These are phyloP conservation scores for Penicillium crustosum DNA, from an alignment of 2,329 filamentous ascomycete species.

Conservation along the genomic window DNA sequence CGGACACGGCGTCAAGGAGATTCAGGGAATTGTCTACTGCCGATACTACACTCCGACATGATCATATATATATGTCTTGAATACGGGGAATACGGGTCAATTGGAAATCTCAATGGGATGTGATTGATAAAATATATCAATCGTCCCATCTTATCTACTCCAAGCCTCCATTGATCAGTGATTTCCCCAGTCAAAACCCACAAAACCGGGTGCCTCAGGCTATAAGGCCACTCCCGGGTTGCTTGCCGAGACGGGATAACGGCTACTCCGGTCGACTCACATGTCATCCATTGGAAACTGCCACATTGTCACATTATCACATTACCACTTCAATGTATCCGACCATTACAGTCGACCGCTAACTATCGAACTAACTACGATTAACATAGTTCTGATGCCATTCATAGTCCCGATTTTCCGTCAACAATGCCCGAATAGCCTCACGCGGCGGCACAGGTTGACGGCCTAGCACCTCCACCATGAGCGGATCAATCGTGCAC, in stretches of 20 bases:
- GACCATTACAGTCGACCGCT: not conserved
- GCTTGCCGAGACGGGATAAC: constrained; percentile 18
- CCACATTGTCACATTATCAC: not conserved
- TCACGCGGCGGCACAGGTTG: constrained; percentile 44
- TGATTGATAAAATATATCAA: not conserved
- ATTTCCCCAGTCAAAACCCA: constrained; percentile 1
- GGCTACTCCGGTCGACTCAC: constrained; percentile 1
- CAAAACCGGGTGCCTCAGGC: constrained; percentile 12
- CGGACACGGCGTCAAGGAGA: constrained; percentile 33
- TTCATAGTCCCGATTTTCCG: constrained; percentile 38
- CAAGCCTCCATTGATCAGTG: not conserved
- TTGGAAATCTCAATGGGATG: not conserved
- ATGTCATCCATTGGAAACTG: not conserved
- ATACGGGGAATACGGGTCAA: not conserved
- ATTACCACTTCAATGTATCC: not conserved
- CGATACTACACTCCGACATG: not conserved
- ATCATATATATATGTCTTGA: no score
- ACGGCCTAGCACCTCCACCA: constrained; percentile 48
- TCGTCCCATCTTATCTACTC: not conserved
- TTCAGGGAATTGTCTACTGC: constrained; percentile 10
- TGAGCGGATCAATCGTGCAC: constrained; percentile 42
- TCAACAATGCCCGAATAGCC: constrained; percentile 31
- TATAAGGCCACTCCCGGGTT: constrained; percentile 14
- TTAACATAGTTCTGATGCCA: constrained; percentile 49
- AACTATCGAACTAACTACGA: constrained; percentile 11